These are phyloP conservation scores for Penicillium sp. DNA, from an alignment of 2,329 filamentous ascomycete genomes.

Conservation along the genomic window DNA sequence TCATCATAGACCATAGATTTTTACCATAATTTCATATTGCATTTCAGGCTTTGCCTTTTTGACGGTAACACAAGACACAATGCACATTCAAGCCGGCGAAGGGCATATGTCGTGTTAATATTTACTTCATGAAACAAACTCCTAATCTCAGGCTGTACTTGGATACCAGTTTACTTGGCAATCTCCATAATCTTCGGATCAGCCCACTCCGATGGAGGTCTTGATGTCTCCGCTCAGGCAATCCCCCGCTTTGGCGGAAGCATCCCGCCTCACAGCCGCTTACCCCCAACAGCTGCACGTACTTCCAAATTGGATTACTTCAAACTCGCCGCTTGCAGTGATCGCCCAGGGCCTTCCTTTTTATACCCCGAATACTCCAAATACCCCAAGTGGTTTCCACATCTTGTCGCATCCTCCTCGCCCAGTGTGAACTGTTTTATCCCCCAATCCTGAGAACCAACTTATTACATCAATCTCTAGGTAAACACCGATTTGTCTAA, in stretches of 20 bases:
- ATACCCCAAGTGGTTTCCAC: neutral
- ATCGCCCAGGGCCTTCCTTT: neutral
- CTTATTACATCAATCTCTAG: neutral
- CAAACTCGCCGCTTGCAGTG: neutral
- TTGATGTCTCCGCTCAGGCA: neutral
- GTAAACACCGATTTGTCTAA: neutral
- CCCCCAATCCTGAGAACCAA: neutral
- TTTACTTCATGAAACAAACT: too few species aligned
- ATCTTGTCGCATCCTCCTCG: neutral
- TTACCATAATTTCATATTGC: neutral
- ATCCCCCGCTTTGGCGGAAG: neutral
- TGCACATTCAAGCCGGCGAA: too few species aligned
- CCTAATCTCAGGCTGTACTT: neutral
- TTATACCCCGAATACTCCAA: neutral
- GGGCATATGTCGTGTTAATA: too few species aligned
- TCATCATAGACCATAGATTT: neutral
- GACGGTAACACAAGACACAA: too few species aligned
- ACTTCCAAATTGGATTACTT: neutral
- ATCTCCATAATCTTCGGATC: neutral
- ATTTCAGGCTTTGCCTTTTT: neutral
- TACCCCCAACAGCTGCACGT: neutral
- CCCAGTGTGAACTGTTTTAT: neutral
- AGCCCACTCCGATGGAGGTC: neutral
- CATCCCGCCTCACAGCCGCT: conserved; percentile 2
- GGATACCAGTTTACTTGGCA: neutral